Evolutionary conservation across 75 land plant genomes (phyloP), one percentile per base, ranked within the genome.

Genomic region (Picea glauca): DNA sequence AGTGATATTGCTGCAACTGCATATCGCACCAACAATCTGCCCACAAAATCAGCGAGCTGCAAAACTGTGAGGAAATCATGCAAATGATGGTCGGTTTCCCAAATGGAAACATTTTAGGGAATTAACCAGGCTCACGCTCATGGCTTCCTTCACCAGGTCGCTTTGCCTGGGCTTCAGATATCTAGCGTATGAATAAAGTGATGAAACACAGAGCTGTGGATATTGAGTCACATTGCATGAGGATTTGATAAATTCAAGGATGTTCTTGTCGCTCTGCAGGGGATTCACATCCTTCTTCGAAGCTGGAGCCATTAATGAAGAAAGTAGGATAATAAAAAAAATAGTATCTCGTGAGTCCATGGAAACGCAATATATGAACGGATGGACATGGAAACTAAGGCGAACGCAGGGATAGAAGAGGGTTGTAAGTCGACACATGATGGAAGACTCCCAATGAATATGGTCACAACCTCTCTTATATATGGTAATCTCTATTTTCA

Each of bases 191-290:
- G 18, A 14, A 46, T 81, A 70, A 58, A 87, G 85, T 58, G 83
- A 87, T 1, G 12, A 11, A 31, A 78, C 58, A 77, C 86, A 87
- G 0, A 87, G 72, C n/a, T 31, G 23, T 5, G 86, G 89, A 68
- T 84, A 81, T 0, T 23, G 58, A 54, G 87, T 83, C 59, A 82
- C 50, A 0, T 62, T 21, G 70, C 86, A 85, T 13, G 78, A 11
- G 20, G 81, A 60, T 60, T 32, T 38, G 20, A 87, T 80, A 82
- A 80, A 87, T 18, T 82, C 80, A 1, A 0, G 1, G n/a, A 40
- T 5, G 43, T 40, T 4, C 8, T 4, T 0, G 4, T 3, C 13
- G 72, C 6, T 1, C 18, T 17, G 18, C 18, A 8, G 18, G 3
- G 14, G 3, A 17, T 17, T 58, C 60, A 17, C 18, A 0, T 0